phyloP scores from a whole-genome alignment of 1,284 basidiomycete genomes.

The Somion occarium region DNA sequence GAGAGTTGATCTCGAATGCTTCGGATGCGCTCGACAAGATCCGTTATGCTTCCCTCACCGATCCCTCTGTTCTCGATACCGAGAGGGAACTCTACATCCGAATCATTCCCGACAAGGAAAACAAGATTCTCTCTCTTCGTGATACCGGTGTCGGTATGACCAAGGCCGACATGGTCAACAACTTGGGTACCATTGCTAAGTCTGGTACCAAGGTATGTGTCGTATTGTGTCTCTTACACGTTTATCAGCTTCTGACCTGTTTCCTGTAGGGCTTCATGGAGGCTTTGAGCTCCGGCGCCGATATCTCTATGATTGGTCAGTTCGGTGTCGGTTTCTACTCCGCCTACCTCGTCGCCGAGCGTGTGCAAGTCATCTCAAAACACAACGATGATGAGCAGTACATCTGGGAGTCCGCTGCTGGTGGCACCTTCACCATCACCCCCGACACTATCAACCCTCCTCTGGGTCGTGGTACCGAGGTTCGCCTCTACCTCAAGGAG shows the following conservation, averaged over 20 bases:
- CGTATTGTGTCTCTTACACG: not conserved
- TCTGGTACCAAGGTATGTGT: constrained; percentile 82
- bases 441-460: constrained; percentile 86
- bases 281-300: constrained; percentile 93
- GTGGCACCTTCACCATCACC: constrained; percentile 99
- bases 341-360: constrained; percentile 97
- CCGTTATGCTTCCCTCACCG: constrained; percentile 90
- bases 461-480: constrained; percentile 92
- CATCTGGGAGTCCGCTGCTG: constrained; percentile 99
- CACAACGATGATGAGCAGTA: constrained; percentile 99
- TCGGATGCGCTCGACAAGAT: constrained; percentile 98
- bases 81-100: constrained; percentile 91
- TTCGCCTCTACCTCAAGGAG: constrained; percentile 96
- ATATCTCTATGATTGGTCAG: constrained; percentile 92
- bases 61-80: constrained; percentile 81
- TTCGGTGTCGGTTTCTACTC: constrained; percentile 99
- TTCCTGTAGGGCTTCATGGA: constrained; percentile 87
- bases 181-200: constrained; percentile 99
- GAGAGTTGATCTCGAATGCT: constrained; percentile 89
- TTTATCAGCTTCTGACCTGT: constrained; percentile 8
- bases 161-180: constrained; percentile 98
- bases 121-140: constrained; percentile 88
- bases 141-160: constrained; percentile 99
- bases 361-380: constrained; percentile 98
- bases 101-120: constrained; percentile 93